phyloP scores from a whole-genome alignment of 176 grass and related monocot species.

The Aegilops tauschii region DNA sequence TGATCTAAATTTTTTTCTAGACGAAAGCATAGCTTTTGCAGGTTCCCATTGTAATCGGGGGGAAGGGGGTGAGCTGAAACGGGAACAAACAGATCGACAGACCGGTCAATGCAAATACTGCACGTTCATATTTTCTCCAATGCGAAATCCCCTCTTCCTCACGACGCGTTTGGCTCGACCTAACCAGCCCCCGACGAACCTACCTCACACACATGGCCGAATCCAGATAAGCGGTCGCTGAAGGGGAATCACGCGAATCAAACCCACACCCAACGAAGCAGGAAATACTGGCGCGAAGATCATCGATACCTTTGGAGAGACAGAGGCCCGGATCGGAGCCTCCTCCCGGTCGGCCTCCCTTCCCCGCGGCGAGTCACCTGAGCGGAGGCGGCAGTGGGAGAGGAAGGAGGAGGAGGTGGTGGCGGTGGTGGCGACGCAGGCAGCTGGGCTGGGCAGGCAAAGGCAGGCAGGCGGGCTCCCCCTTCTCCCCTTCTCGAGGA shows the following conservation, averaged over 20 bases:
- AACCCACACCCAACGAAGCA: not conserved
- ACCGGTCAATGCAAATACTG: not conserved
- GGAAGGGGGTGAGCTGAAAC: not conserved
- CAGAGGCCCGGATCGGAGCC: slow-evolving; percentile 2
- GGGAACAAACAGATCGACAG: not conserved
- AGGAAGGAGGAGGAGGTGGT: not conserved
- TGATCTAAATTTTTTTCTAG: not conserved
- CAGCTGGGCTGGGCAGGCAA: not conserved
- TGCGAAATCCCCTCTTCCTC: not conserved
- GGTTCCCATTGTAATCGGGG: not conserved
- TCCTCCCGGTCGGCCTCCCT: not conserved
- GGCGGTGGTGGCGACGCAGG: not conserved
- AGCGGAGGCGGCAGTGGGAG: not conserved
- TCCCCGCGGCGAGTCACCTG: not conserved
- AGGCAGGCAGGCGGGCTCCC: not conserved
- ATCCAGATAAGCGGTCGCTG: not conserved
- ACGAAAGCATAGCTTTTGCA: not conserved
- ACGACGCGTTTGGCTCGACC: not conserved
- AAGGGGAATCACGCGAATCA: not conserved
- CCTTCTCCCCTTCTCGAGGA: not conserved
- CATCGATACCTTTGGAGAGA: slow-evolving; percentile 34
- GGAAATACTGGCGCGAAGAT: not conserved
- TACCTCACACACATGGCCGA: not conserved
- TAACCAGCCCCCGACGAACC: not conserved
- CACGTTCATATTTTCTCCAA: not conserved